phyloP scores from a whole-genome alignment of 2,329 filamentous ascomycete species.

The Stemphylium beticola region DNA sequence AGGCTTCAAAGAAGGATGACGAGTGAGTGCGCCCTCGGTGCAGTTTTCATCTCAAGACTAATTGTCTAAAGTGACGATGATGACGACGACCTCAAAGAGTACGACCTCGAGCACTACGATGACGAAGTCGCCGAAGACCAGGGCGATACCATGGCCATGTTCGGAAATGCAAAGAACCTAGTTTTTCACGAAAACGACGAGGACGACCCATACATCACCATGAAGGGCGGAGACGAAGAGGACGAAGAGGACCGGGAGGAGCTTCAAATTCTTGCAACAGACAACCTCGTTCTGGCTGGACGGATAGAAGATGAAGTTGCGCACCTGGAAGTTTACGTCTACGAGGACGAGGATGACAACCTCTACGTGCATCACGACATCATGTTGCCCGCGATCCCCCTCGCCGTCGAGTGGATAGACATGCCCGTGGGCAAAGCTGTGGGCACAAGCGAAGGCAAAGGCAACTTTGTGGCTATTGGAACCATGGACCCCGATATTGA shows the following conservation, averaged over 20 bases:
- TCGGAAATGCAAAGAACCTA: conserved; percentile 91
- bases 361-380: conserved; percentile 99
- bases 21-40: conserved; percentile 17
- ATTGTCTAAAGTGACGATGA: conserved; percentile 42
- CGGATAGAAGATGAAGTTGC: conserved; percentile 97
- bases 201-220: conserved; percentile 94
- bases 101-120: conserved; percentile 95
- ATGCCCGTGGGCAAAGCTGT: conserved; percentile 76
- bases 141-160: conserved; percentile 83
- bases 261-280: conserved; percentile 87
- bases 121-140: conserved; percentile 76
- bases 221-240: conserved; percentile 71
- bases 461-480: conserved; percentile 92
- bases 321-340: conserved; percentile 95
- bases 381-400: conserved; percentile 95
- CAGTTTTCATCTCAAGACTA: conserved; percentile 8
- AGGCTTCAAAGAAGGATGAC: conserved; percentile 30
- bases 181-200: conserved; percentile 94
- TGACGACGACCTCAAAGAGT: conserved; percentile 93
- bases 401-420: conserved; percentile 95
- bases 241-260: conserved; percentile 92
- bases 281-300: conserved; percentile 90
- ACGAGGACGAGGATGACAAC: conserved; percentile 93
- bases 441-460: conserved; percentile 64
- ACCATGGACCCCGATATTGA: conserved; percentile 99